A percentile compares a stretch with the other conserved stretches of the same genome.
These are phyloP conservation scores for Ophiobolus disseminans DNA, from an alignment of 2,329 filamentous ascomycete species.

Conservation along the genomic window DNA sequence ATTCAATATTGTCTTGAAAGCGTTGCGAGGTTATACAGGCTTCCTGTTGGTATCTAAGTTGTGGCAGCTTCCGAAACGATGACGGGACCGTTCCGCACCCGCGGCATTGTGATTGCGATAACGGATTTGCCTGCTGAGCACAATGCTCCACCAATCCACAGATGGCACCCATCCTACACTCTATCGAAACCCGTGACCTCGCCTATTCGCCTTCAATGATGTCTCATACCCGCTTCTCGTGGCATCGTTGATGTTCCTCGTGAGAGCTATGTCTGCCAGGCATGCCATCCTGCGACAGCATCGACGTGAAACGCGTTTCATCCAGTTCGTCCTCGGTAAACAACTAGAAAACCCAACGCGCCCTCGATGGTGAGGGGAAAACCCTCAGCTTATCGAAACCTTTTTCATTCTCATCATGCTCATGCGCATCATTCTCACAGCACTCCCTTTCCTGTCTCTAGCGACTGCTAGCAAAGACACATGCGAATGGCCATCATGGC, in stretches of 20 bases:
- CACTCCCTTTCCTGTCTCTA: constrained; percentile 1
- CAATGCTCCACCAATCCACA: too few relatives aligned
- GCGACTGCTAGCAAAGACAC: constrained; percentile 12
- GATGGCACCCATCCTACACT: too few relatives aligned
- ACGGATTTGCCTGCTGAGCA: not conserved
- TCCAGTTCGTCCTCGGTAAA: not conserved
- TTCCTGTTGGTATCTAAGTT: too few relatives aligned
- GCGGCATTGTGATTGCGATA: not conserved
- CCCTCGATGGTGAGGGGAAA: too few relatives aligned
- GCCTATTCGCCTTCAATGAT: too few relatives aligned
- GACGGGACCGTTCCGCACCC: not conserved
- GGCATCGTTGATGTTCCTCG: too few relatives aligned
- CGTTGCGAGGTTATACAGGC: too few relatives aligned
- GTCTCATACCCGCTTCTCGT: too few relatives aligned
- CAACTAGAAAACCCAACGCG: too few relatives aligned
- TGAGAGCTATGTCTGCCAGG: not conserved
- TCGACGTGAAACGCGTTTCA: constrained; percentile 27
- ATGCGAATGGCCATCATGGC: constrained; percentile 22
- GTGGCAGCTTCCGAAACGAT: too few relatives aligned
- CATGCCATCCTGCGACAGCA: constrained; percentile 14
- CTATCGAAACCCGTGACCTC: too few relatives aligned
- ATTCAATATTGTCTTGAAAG: too few relatives aligned
- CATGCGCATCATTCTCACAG: not conserved
- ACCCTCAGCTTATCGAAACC: not conserved
- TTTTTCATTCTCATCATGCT: not conserved